These are phyloP conservation scores for Euclidium syriacum DNA, from an alignment of 345 rosid genomes.

Conservation along the genomic window DNA sequence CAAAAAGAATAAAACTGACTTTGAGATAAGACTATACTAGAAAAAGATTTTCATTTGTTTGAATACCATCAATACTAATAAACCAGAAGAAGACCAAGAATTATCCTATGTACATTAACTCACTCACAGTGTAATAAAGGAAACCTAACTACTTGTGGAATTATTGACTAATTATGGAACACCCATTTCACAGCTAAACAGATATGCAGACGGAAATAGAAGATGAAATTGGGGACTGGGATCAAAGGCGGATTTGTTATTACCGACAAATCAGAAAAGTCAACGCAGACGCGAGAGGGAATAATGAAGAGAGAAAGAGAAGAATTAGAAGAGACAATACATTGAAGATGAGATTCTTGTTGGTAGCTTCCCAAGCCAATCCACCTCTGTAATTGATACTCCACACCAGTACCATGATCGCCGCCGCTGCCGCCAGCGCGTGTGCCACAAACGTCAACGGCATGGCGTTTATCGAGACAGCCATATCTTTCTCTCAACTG, in stretches of 20 bases:
- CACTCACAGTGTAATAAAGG: background rate
- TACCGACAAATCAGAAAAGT: background rate
- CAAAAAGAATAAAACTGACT: background rate
- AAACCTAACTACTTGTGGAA: background rate
- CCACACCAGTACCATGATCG: conserved; percentile 80
- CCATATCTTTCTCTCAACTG: conserved; percentile 27
- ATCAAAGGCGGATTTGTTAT: background rate
- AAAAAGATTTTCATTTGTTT: background rate
- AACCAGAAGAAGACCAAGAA: background rate
- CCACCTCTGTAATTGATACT: conserved; percentile 71
- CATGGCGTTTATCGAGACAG: conserved; percentile 43
- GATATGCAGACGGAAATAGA: background rate
- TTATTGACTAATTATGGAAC: background rate
- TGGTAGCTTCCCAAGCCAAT: conserved; percentile 78
- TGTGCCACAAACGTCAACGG: conserved; percentile 59
- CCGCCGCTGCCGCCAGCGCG: conserved; percentile 51
- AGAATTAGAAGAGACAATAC: conserved; percentile 30
- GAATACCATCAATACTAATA: background rate
- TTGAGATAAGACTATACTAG: background rate
- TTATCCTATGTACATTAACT: background rate
- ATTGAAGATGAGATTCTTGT: conserved; percentile 90
- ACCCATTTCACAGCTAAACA: background rate
- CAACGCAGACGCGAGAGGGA: conserved; percentile 15
- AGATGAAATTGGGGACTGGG: background rate
- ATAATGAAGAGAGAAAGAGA: background rate